These are phyloP conservation scores for Vigna hirtella DNA, from an alignment of 306 rosid genomes.

Conservation along the genomic window DNA sequence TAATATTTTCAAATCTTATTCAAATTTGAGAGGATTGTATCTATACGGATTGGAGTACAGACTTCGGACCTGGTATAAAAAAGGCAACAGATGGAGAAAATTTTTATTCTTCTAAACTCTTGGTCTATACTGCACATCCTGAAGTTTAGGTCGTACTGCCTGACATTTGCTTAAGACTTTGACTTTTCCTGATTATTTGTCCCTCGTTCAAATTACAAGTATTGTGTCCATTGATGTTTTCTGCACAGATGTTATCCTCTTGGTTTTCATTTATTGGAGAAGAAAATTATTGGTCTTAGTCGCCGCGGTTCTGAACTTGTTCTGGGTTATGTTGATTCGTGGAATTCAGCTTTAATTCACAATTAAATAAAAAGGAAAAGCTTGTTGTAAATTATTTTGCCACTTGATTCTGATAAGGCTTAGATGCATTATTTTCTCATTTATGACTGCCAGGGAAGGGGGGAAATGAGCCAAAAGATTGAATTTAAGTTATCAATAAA, in stretches of 20 bases:
- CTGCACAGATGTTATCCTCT: slow-evolving; percentile 23
- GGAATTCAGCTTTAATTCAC: slow-evolving; percentile 25
- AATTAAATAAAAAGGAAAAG: background rate
- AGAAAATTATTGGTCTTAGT: background rate
- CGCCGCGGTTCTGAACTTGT: slow-evolving; percentile 1
- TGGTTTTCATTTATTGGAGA: slow-evolving; percentile 34
- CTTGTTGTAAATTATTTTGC: slow-evolving; percentile 13
- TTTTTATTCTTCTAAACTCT: slow-evolving; percentile 42
- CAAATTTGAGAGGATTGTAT: slow-evolving; percentile 46
- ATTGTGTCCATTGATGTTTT: slow-evolving; percentile 36
- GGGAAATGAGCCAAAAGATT: background rate
- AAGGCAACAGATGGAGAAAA: slow-evolving; percentile 37
- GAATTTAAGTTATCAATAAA: background rate
- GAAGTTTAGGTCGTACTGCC: slow-evolving; percentile 35
- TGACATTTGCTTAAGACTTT: slow-evolving; percentile 48
- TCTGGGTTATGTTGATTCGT: background rate
- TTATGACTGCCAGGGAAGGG: background rate
- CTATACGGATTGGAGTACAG: slow-evolving; percentile 40
- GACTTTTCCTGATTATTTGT: slow-evolving; percentile 37
- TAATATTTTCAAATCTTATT: slow-evolving; percentile 38
- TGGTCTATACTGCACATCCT: slow-evolving; percentile 38
- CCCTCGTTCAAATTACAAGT: slow-evolving; percentile 31
- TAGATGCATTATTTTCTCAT: background rate
- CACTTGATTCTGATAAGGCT: background rate
- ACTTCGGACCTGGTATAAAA: slow-evolving; percentile 32